Evolutionary conservation across 2,329 filamentous ascomycete species (phyloP), one percentile per base, ranked within the genome.

Genomic region (Paracorniculantispora psalliotae): DNA sequence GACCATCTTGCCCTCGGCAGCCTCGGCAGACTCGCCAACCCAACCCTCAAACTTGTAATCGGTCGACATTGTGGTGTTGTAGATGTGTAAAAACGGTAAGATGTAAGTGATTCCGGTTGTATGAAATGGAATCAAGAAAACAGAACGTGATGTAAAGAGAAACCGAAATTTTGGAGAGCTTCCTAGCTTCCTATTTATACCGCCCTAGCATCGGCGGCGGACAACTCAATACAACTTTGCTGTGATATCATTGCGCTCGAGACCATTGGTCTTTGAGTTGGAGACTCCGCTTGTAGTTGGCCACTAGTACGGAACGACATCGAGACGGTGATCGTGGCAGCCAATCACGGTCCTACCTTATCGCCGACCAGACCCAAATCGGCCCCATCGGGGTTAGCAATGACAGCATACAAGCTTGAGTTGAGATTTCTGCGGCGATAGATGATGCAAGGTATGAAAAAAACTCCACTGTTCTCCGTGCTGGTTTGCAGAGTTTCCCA

Each of bases 41-140:
- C 79, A 82, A 44, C 79, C 79, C 65, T 81, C 69, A 63, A 81
- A 82, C 68, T 76, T 79, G 68, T 76, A 74, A 60, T 75, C 71
- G 43, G 68, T 69, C 4, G 68, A 60, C 63, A 74, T 69, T 62
- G 62, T 71, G 59, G 23, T 8, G 15, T 23, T 39, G 25, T 30
- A 39, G n/a, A 2, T 49, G 9, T n/a, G 33, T 33, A 33, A 19
- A 37, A 39, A n/a, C 15, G n/a, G 30, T 1, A 5, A 17, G n/a
- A 28, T 37, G 19, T 46, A 35, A 49, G 43, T 48, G 33, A 55
- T 17, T 46, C 23, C 7, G 12, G 2, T 41, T 19, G n/a, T 35
- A n/a, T 41, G 2, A 15, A 5, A 17, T 6, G 9, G 2, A 21
- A 28, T 50, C 28, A 35, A 21, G 9, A 41, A 26, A 21, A 19